Base-by-base conservation (phyloP, 768 basidiomycete species). In the Piloderma croceum region DNA sequence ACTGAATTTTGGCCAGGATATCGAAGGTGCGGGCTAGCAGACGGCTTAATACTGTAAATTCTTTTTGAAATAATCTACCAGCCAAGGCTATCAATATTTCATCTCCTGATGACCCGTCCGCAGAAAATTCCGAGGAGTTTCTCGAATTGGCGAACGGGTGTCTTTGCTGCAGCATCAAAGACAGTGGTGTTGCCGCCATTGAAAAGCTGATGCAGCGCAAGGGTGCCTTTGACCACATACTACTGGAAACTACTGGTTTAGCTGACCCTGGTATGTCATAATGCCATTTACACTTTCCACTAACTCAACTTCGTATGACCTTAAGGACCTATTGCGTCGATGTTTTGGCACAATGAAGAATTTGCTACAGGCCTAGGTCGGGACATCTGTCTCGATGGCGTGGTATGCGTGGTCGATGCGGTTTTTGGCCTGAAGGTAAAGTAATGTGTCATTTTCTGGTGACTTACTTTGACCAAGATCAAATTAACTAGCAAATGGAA, bases 131-230 rank as follows among this genome's bases (percentile, higher is more conserved):
- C 1, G 84, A 90, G 56, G 90, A 93, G 53, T 79, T 94, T 53
- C 76, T 99, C 7, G 92, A 96, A 51, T 74, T 98, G 2, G 82
- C 91, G 1, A 94, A 99, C 59, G 96, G 96, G 13, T 98, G 96
- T 60, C 61, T 99, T n/a, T 99, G 96, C 62, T 99, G 96, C 59
- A 93, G 91, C 44, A 89, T 97, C 65, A 94, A 96, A 53, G 93
- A 98, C 57, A 71, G 81, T 9, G 96, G 96, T 2, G 74, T 88
- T 1, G 88, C 91, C 17, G 91, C 96, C 6, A 96, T 99, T 39
- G 90, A 96, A 60, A 87, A 87, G 53, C 68, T 97, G 41, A 90
- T 92, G 86, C 27, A 15, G 10, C 66, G 74, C 49, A 90, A 85
- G 54, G 91, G 90, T 19, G 76, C 77, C 2, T 93, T 98, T 56